Base-by-base conservation (phyloP, 306 rosid genomes). In the Ammopiptanthus mongolicus region DNA sequence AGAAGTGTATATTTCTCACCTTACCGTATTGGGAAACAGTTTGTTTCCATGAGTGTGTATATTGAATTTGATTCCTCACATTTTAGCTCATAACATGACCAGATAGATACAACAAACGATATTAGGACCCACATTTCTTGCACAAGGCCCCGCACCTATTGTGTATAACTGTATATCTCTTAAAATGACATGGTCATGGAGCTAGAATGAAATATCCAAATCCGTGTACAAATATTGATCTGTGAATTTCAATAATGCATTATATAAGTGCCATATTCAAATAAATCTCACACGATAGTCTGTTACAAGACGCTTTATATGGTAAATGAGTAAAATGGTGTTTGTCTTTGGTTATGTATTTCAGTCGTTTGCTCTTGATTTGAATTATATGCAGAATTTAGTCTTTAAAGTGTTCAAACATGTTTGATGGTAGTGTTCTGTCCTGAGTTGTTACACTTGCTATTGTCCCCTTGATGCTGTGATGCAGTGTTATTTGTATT, bases 31-130 rank as follows among this genome's bases (percentile, higher is more conserved):
- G 29, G 37, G 73, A 60, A 18, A 52, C 61, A 21, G 9, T 55
- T 42, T 71, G 77, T 76, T 76, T 76, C 74, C 73, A 21, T 37
- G 12, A 8, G 29, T 34, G 74, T 76, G 60, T 57, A 66, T 17
- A 46, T 41, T 37, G 56, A 51, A 21, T 64, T 41, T 62, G 63
- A 75, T 51, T 22, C 25, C 18, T 73, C 39, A 21, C 70, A 33
- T 57, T 58, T 36, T 39, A 47, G 69, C 63, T 80, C 53, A 34
- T 65, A 68, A 57, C 69, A 71, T 79, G 83, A 33, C 51, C 73
- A 39, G 18, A 22, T 53, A 71, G 13, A 34, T 52, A 59, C 69
- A 31, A 47, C 36, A 3, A 11, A 39, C 48, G 44, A 34, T 51
- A 44, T 33, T 68, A 68, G 75, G 11, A 69, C 15, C 46, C 6